These are phyloP conservation scores for Solanum habrochaites DNA, from an alignment of 257 asterid species.

Conservation along the genomic window DNA sequence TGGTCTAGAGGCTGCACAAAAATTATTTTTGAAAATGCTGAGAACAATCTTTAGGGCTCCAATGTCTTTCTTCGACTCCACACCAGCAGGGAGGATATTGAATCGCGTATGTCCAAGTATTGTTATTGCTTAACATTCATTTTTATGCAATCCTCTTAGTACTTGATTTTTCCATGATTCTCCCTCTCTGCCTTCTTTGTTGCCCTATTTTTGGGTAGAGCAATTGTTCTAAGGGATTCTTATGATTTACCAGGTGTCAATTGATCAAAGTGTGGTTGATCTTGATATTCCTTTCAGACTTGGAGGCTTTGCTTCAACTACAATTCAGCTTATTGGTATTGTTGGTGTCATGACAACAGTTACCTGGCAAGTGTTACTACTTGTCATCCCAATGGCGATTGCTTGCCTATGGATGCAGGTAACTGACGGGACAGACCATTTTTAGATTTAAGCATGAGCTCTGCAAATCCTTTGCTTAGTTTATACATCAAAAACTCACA, in stretches of 20 bases:
- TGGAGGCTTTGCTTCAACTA: conserved; percentile 99
- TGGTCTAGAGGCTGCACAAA: conserved; percentile 97
- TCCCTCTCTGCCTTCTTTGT: not conserved
- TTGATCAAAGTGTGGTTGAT: conserved; percentile 98
- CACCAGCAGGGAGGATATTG: conserved; percentile 90
- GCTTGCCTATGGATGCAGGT: conserved; percentile 99
- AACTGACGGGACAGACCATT: not conserved
- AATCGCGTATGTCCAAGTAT: conserved; percentile 59
- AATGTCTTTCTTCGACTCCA: conserved; percentile 95
- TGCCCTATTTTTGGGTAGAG: not conserved
- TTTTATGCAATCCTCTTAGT: not conserved
- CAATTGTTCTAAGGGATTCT: conserved; percentile 15
- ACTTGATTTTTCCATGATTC: not conserved
- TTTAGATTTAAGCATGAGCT: not conserved
- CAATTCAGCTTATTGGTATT: conserved; percentile 93
- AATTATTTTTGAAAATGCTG: conserved; percentile 74
- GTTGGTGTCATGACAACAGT: conserved; percentile 95
- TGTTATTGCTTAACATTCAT: not conserved
- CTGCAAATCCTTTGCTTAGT: not conserved
- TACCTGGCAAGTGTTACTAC: conserved; percentile 96
- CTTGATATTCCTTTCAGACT: conserved; percentile 99
- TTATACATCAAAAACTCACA: not conserved
- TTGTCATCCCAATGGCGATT: conserved; percentile 91
- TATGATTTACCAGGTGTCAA: conserved; percentile 62
- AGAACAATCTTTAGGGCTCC: conserved; percentile 72